Percentiles rank a stretch among this genome's conserved stretches.
Conservation (phyloP, 305 asterid genomes). For the Andrographis paniculata region DNA sequence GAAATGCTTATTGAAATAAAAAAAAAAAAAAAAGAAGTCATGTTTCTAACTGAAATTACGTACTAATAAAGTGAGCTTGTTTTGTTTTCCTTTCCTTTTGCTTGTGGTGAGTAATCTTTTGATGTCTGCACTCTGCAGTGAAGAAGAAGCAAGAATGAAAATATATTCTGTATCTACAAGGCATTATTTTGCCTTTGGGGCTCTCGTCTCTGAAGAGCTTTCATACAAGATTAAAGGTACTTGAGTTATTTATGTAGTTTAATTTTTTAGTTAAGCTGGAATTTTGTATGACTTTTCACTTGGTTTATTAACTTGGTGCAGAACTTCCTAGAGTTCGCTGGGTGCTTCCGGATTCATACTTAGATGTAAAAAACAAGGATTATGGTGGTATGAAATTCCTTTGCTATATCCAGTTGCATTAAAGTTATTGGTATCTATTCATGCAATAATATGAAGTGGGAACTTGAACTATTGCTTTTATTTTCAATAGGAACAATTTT, state of each 20-base stretch:
- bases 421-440: no score
- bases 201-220: constrained; percentile 79
- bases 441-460: no score
- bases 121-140: constrained; percentile 38
- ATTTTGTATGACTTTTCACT: neutral
- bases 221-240: constrained; percentile 78
- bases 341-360: constrained; percentile 98
- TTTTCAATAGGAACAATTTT: no score
- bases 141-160: constrained; percentile 93
- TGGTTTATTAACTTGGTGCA: constrained; percentile 26
- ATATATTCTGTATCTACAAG: constrained; percentile 81
- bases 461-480: no score
- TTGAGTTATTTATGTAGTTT: neutral
- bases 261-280: neutral
- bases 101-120: constrained; percentile 4
- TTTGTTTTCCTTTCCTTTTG: neutral
- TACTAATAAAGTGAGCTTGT: neutral
- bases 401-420: no score
- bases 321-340: constrained; percentile 73
- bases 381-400: constrained; percentile 65
- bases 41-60: no score
- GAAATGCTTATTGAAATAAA: neutral
- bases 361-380: constrained; percentile 87
- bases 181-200: constrained; percentile 93
- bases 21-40: no score